These are phyloP conservation scores for Geotrichum bryndzae DNA, from an alignment of 1,139 yeast species.

Conservation along the genomic window DNA sequence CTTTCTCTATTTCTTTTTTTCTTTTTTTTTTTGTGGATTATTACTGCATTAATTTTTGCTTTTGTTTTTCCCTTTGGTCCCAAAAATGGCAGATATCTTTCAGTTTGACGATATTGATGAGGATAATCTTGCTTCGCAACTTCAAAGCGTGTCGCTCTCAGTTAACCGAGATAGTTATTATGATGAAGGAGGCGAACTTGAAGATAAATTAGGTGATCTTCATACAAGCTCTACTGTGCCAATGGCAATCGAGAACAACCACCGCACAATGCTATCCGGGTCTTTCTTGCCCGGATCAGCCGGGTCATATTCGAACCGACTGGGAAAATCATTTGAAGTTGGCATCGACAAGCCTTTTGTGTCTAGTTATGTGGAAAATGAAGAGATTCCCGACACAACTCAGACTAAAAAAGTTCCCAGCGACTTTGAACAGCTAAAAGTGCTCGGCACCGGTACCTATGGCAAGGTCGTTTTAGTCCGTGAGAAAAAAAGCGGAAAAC, in stretches of 20 bases:
- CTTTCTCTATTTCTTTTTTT: neutral
- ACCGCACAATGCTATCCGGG: conserved; percentile 15
- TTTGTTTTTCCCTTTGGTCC: conserved; percentile 25
- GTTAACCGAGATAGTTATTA: conserved; percentile 1
- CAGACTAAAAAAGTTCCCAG: conserved; percentile 34
- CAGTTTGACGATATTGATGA: conserved; percentile 19
- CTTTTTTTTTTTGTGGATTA: neutral
- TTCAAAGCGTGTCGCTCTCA: conserved; percentile 6
- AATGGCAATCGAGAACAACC: conserved; percentile 10
- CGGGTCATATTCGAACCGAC: conserved; percentile 29
- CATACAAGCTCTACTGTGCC: conserved; percentile 14
- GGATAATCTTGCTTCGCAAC: conserved; percentile 1
- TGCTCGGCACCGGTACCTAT: conserved; percentile 86
- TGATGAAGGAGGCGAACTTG: conserved; percentile 19
- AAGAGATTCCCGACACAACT: neutral
- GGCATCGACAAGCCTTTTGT: conserved; percentile 39
- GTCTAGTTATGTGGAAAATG: conserved; percentile 27
- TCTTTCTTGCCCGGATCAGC: conserved; percentile 20
- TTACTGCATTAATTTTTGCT: conserved; percentile 27
- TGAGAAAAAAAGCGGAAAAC: conserved; percentile 55
- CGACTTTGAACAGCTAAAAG: conserved; percentile 73
- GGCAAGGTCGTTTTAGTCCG: conserved; percentile 82
- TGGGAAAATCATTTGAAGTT: conserved; percentile 46
- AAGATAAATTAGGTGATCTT: conserved; percentile 19
- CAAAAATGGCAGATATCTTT: conserved; percentile 21